Percentiles rank a stretch among this genome's conserved stretches.
Evolutionary conservation across 768 basidiomycete genomes (phyloP).

Genomic region (Rhodotorula sphaerocarpa): DNA sequence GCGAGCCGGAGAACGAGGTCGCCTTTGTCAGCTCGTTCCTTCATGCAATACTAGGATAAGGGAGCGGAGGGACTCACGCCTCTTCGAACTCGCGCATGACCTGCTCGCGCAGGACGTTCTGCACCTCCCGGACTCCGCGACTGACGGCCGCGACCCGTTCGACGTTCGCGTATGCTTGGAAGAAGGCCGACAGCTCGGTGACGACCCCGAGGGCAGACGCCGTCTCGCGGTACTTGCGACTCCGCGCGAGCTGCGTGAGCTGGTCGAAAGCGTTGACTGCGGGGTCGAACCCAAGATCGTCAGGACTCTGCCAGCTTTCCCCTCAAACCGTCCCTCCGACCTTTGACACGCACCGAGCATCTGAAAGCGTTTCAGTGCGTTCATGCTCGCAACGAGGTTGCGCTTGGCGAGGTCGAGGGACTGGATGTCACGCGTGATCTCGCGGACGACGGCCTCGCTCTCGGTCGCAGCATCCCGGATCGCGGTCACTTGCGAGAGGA

Average conservation of each 20-base stretch:
- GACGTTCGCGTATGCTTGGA: slow-evolving; percentile 70
- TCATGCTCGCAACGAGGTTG: slow-evolving; percentile 83
- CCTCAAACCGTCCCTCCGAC: too few species aligned
- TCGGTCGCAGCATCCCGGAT: slow-evolving; percentile 96
- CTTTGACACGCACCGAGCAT: slow-evolving; percentile 93
- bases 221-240: slow-evolving; percentile 59
- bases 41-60: too few species aligned
- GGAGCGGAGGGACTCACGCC: slow-evolving; percentile 25
- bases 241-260: slow-evolving; percentile 35
- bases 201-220: slow-evolving; percentile 82
- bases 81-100: slow-evolving; percentile 81
- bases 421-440: slow-evolving; percentile 95
- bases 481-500: slow-evolving; percentile 87
- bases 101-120: slow-evolving; percentile 68
- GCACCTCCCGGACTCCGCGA: slow-evolving; percentile 69
- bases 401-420: slow-evolving; percentile 85
- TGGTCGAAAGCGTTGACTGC: slow-evolving; percentile 38
- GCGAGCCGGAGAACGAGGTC: neutral
- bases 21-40: too few species aligned
- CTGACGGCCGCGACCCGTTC: slow-evolving; percentile 68
- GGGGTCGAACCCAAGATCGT: too few species aligned
- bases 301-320: too few species aligned
- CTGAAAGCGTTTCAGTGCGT: slow-evolving; percentile 75
- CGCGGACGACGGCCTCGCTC: slow-evolving; percentile 87
- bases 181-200: slow-evolving; percentile 70